A percentile compares a stretch with the other conserved stretches of the same genome.
phyloP scores from a whole-genome alignment of 805 yeast species.

The Komagataella phaffii region DNA sequence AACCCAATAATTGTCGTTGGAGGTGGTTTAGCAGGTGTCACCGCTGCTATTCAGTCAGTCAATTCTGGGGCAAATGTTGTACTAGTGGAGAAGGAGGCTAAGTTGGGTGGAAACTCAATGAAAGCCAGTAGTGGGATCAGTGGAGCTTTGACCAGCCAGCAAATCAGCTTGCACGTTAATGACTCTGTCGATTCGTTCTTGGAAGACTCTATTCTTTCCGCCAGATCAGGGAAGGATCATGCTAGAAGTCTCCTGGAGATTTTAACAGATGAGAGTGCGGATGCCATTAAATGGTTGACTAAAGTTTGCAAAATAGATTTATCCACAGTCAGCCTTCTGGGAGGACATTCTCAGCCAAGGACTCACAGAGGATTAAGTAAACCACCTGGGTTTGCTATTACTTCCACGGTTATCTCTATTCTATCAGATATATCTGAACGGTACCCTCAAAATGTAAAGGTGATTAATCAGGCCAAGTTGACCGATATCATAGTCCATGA shows the following conservation, averaged over 20 bases:
- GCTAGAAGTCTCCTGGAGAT: constrained; percentile 38
- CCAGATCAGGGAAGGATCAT: constrained; percentile 14
- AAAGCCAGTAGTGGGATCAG: constrained; percentile 60
- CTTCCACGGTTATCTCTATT: constrained; percentile 36
- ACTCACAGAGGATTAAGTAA: constrained; percentile 70
- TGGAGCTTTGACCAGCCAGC: constrained; percentile 62
- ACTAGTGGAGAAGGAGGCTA: constrained; percentile 44
- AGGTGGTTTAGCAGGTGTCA: constrained; percentile 51
- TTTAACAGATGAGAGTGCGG: constrained; percentile 46
- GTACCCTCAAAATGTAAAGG: constrained; percentile 23
- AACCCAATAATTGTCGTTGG: constrained; percentile 43
- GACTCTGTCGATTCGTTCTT: constrained; percentile 51
- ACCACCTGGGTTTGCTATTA: constrained; percentile 54
- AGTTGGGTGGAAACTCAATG: constrained; percentile 51
- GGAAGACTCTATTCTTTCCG: constrained; percentile 55
- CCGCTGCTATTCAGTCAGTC: constrained; percentile 42
- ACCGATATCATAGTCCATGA: constrained; percentile 22
- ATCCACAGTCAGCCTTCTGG: constrained; percentile 58
- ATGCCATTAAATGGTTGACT: constrained; percentile 66
- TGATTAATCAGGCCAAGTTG: constrained; percentile 20
- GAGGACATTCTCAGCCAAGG: constrained; percentile 72
- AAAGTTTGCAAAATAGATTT: constrained; percentile 47
- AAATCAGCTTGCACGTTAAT: constrained; percentile 27
- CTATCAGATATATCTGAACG: constrained; percentile 29
- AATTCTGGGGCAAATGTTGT: constrained; percentile 37